Evolutionary conservation across 2,329 filamentous ascomycete genomes (phyloP).

Genomic region (Biscogniauxia sp.): DNA sequence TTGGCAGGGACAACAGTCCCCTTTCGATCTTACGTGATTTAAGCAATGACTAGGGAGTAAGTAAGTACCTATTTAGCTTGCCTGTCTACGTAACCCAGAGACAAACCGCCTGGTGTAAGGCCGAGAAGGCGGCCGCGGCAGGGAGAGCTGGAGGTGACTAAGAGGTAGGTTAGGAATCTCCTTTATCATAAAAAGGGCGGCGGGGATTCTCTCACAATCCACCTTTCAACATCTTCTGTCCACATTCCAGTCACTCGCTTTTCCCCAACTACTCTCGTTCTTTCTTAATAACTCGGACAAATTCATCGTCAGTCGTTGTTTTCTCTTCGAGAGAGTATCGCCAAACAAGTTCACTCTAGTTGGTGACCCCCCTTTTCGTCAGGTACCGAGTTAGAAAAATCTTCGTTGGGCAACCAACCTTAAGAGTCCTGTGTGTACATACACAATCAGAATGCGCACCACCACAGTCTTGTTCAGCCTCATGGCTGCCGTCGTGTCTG

Average conservation of each 20-base stretch:
- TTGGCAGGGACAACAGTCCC: constrained; percentile 20
- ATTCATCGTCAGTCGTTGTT: neutral
- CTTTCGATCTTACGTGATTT: neutral
- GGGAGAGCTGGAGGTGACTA: neutral
- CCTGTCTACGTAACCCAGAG: neutral
- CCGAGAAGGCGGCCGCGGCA: neutral
- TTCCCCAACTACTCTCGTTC: neutral
- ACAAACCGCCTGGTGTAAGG: neutral
- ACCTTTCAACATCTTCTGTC: neutral
- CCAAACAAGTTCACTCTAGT: too few species aligned
- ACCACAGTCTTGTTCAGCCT: constrained; percentile 20
- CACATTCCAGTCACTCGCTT: neutral
- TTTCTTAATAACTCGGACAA: neutral
- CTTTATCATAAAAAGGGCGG: neutral
- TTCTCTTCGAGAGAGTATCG: neutral
- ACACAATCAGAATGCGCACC: constrained; percentile 18
- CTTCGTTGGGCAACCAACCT: neutral
- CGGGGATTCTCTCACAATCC: neutral
- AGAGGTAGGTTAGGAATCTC: neutral
- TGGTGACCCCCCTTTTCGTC: too few species aligned
- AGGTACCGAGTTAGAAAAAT: too few species aligned
- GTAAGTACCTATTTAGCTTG: neutral
- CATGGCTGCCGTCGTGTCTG: constrained; percentile 19
- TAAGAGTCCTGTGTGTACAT: neutral
- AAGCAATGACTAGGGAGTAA: neutral